A percentile compares a stretch with the other conserved stretches of the same genome.
Evolutionary conservation across 768 basidiomycete species (phyloP).

Genomic region (Xerocomus potaroensis): DNA sequence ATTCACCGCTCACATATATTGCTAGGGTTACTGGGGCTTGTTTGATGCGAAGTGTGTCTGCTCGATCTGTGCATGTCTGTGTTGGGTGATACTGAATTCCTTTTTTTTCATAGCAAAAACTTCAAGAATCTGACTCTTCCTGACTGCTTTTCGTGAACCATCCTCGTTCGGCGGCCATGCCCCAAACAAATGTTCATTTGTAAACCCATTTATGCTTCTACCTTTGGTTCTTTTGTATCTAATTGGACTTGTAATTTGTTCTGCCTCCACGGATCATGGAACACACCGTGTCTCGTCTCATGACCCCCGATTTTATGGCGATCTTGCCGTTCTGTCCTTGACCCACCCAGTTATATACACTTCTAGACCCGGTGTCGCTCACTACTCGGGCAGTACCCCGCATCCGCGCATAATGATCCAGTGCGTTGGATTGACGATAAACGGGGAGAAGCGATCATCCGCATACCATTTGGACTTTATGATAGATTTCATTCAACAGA

Average conservation of each 20-base stretch:
- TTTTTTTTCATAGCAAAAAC: constrained; percentile 45
- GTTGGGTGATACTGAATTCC: constrained; percentile 23
- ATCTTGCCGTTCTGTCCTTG: not conserved
- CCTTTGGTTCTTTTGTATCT: constrained; percentile 9
- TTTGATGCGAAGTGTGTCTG: constrained; percentile 51
- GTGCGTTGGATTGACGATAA: constrained; percentile 1
- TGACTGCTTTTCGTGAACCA: constrained; percentile 35
- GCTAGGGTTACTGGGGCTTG: constrained; percentile 58
- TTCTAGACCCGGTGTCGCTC: not conserved
- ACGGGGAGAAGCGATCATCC: not conserved
- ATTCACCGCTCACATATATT: constrained; percentile 5
- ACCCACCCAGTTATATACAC: not conserved
- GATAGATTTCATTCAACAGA: constrained; percentile 11
- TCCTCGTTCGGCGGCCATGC: not conserved
- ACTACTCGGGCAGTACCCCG: not conserved
- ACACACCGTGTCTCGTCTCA: not conserved
- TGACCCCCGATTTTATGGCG: not conserved
- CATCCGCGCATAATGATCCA: not conserved
- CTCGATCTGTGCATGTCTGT: too few relatives aligned
- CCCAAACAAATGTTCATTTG: constrained; percentile 5
- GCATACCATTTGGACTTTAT: constrained; percentile 9
- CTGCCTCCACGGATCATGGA: constrained; percentile 2
- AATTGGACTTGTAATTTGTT: constrained; percentile 20
- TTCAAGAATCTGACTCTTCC: constrained; percentile 72
- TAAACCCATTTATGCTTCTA: constrained; percentile 1